Evolutionary conservation across 129 eudicot genomes (phyloP).

Genomic region (Saussurea involucrata): DNA sequence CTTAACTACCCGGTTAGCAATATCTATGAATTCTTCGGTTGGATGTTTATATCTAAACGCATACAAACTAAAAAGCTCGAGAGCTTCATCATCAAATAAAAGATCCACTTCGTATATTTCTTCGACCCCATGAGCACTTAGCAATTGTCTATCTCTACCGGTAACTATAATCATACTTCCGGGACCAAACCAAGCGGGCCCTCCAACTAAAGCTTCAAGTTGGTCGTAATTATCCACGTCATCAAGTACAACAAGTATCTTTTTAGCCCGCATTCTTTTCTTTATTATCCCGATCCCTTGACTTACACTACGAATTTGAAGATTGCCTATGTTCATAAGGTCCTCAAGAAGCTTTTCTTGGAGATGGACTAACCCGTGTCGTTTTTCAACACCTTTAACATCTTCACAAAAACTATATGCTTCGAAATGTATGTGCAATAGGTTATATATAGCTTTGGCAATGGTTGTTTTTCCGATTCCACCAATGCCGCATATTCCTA

Average conservation of each 20-base stretch:
- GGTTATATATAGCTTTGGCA: constrained; percentile 30
- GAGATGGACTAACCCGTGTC: constrained; percentile 23
- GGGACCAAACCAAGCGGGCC: constrained; percentile 25
- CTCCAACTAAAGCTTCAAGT: constrained; percentile 26
- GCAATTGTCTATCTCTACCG: constrained; percentile 17
- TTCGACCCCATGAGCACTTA: constrained; percentile 18
- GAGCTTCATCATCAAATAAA: constrained; percentile 24
- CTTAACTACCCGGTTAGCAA: constrained; percentile 19
- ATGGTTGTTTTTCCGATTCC: constrained; percentile 40
- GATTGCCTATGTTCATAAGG: constrained; percentile 10
- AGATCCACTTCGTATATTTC: constrained; percentile 25
- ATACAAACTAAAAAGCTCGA: constrained; percentile 35
- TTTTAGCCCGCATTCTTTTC: constrained; percentile 18
- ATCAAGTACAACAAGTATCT: constrained; percentile 37
- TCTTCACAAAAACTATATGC: constrained; percentile 29
- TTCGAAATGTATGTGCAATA: constrained; percentile 22
- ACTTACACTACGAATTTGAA: constrained; percentile 4
- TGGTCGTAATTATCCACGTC: constrained; percentile 27
- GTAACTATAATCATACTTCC: constrained; percentile 38
- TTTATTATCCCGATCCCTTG: constrained; percentile 7
- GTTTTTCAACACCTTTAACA: constrained; percentile 25
- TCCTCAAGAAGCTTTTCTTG: constrained; percentile 25
- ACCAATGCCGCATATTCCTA: constrained; percentile 42
- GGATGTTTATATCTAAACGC: constrained; percentile 29
- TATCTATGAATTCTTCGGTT: constrained; percentile 18